Base-by-base conservation (phyloP, 176 grass and related monocot genomes). In the Panicum miliaceum region DNA sequence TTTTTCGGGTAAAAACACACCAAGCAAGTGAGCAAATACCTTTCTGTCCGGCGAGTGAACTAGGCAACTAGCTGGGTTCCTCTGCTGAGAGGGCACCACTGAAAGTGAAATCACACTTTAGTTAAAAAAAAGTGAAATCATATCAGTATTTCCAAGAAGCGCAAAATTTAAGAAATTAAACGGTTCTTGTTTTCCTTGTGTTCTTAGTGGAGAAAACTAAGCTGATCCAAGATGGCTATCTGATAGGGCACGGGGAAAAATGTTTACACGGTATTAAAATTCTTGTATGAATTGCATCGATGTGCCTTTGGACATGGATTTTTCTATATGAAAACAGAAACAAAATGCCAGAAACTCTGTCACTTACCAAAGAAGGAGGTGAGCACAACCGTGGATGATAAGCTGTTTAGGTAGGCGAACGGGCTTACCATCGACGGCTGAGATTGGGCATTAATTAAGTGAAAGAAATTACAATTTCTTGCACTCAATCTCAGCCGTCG, bases 1-100 rank as follows among this genome's bases (percentile, higher is more conserved):
- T 5, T 19, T 80, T 84, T 90, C 81, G 22, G 80, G 80, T 76
- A 80, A 53, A 70, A 84, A 90, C 74, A 84, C 75, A 64, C 84
- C 75, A 79, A 83, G 34, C 73, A 66, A 86, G 64, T 22, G 66
- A 84, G 53, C 54, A 71, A 20, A 56, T 77, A 77, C 73, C 76
- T 86, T 90, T 79, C 26, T 82, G 78, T 90, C 78, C 83, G 35
- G 10, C 51, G 47, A 76, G 78, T 72, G 72, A 81, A 71, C 73
- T 64, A 67, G 11, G 18, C 60, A 56, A 85, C 64, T 85, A 77
- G 58, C 43, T 47, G 71, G 43, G 68, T 54, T 75, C 82, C 75
- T 50, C 47, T 71, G 37, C 64, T 82, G 72, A 42, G 64, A 48
- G 56, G 37, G 25, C 72, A 65, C 36, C 73, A 64, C 36, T 79